These are phyloP conservation scores for Rhipidocladum racemiflorum DNA, from an alignment of 176 grass and related monocot species.

Conservation along the genomic window DNA sequence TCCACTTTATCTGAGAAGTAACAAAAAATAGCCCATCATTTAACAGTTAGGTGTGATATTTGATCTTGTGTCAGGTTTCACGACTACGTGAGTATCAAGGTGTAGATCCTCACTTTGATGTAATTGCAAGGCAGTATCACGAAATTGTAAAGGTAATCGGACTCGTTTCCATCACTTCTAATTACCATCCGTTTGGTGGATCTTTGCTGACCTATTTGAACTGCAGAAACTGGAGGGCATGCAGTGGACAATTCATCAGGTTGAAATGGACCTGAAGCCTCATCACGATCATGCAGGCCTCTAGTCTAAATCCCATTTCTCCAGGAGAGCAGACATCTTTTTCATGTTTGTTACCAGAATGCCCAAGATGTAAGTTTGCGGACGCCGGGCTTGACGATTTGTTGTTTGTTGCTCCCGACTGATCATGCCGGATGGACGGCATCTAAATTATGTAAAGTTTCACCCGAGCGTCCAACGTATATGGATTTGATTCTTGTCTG, in stretches of 20 bases:
- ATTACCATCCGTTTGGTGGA: neutral
- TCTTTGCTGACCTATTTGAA: neutral
- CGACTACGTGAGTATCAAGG: slow-evolving; percentile 94
- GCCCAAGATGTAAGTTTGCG: neutral
- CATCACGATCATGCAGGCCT: slow-evolving; percentile 38
- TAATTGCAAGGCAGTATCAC: slow-evolving; percentile 94
- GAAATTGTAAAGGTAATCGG: slow-evolving; percentile 76
- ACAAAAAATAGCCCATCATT: neutral
- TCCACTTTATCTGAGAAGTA: neutral
- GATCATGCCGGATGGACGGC: neutral
- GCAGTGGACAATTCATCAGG: slow-evolving; percentile 97
- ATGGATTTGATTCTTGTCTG: neutral
- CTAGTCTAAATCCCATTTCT: neutral
- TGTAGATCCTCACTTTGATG: slow-evolving; percentile 94
- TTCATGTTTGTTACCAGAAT: neutral
- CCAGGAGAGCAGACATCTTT: neutral
- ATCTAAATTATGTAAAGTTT: slow-evolving; percentile 4
- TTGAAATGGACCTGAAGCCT: slow-evolving; percentile 92
- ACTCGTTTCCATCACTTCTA: neutral
- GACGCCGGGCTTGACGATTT: neutral
- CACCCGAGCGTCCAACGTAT: neutral
- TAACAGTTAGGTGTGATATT: neutral
- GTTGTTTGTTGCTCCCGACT: neutral
- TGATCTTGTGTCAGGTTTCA: slow-evolving; percentile 58
- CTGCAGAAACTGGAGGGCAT: slow-evolving; percentile 90